Percentiles rank a stretch among this genome's conserved stretches.
These are phyloP conservation scores for Podospora anserina DNA, from an alignment of 495 filamentous ascomycete species.

Conservation along the genomic window DNA sequence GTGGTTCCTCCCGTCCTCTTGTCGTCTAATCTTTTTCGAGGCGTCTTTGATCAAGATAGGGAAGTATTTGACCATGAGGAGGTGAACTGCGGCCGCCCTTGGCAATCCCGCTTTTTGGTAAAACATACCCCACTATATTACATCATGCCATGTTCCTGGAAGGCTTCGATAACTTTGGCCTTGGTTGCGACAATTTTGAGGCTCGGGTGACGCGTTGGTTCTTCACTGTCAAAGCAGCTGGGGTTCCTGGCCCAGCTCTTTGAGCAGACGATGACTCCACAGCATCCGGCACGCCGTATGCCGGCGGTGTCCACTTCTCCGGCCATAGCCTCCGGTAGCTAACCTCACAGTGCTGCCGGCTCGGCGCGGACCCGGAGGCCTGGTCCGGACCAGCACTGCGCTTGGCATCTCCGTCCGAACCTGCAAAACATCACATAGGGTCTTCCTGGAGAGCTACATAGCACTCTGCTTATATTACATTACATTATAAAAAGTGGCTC, in stretches of 20 bases:
- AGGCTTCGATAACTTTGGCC: neutral
- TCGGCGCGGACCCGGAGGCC: neutral
- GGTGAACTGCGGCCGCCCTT: neutral
- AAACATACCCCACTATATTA: neutral
- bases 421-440: neutral
- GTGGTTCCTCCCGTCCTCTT: neutral
- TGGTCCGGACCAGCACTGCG: neutral
- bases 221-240: neutral
- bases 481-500: neutral
- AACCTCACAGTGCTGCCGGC: neutral
- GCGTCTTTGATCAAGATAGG: neutral
- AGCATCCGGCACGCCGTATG: neutral
- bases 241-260: neutral
- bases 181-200: neutral
- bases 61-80: neutral
- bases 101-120: neutral
- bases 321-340: neutral
- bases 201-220: neutral
- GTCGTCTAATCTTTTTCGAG: neutral
- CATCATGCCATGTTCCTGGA: constrained; percentile 2
- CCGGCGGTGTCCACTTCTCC: neutral
- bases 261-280: neutral
- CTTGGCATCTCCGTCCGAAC: neutral
- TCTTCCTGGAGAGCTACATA: neutral
- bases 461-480: neutral